phyloP scores from a whole-genome alignment of 306 rosid genomes.

The Quercus aquifolioides region DNA sequence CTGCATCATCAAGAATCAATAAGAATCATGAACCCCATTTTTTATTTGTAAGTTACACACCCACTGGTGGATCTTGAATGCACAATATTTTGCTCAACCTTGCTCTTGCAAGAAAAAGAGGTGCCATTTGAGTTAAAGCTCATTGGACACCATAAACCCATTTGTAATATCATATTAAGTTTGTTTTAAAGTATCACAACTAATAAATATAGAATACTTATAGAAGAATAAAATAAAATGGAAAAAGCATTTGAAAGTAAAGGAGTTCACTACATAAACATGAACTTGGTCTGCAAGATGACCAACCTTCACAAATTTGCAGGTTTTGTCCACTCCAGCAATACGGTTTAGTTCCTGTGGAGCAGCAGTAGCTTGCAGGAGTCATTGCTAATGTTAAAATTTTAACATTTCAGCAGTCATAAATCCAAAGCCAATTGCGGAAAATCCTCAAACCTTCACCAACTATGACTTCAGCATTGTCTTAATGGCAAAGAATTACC shows the following conservation, averaged over 20 bases:
- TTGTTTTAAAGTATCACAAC: too few species aligned
- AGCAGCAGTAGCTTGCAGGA: constrained; percentile 13
- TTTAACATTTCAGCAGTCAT: not conserved
- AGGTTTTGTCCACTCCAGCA: constrained; percentile 63
- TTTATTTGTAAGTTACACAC: not conserved
- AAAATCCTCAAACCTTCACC: constrained; percentile 2
- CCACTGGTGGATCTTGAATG: too few species aligned
- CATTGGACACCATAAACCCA: not conserved
- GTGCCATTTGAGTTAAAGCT: too few species aligned
- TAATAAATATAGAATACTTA: not conserved
- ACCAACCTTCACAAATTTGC: constrained; percentile 77
- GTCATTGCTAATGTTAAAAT: constrained; percentile 5
- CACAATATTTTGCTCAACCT: too few species aligned
- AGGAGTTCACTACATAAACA: constrained; percentile 1
- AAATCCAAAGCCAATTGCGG: not conserved
- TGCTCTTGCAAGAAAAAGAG: too few species aligned
- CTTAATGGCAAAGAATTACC: not conserved
- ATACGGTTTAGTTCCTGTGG: constrained; percentile 62
- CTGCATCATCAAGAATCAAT: constrained; percentile 43
- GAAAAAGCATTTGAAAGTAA: too few species aligned
- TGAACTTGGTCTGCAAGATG: constrained; percentile 11
- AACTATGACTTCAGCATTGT: constrained; percentile 1
- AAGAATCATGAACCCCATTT: constrained; percentile 1
- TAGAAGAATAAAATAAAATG: not conserved
- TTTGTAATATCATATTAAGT: too few species aligned